A percentile compares a stretch with the other conserved stretches of the same genome.
These are phyloP conservation scores for Plasmodium fragile DNA, from an alignment of 169 alveolate species.

Conservation along the genomic window DNA sequence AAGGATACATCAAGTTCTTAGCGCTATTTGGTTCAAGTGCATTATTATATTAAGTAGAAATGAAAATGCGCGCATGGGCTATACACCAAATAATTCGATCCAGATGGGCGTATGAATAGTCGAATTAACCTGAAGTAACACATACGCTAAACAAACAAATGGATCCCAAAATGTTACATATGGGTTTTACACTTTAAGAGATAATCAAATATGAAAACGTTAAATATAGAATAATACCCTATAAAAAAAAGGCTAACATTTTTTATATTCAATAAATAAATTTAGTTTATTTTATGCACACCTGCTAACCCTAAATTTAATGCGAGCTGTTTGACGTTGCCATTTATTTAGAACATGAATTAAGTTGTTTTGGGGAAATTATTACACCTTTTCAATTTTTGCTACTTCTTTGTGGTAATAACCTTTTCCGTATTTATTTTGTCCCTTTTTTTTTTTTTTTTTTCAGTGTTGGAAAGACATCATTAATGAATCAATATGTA, in stretches of 20 bases:
- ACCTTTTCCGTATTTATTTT: not conserved
- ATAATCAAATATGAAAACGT: not conserved
- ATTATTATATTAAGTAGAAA: not conserved
- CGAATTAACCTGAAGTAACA: not conserved
- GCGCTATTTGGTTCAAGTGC: not conserved
- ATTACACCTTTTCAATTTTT: not conserved
- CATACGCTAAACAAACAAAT: not conserved
- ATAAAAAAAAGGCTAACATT: not conserved
- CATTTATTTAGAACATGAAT: not conserved
- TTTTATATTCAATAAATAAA: not conserved
- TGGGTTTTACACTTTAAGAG: not conserved
- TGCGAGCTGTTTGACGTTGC: not conserved
- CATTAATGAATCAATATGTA: conserved; percentile 98
- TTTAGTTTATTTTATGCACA: not conserved
- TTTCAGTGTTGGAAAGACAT: conserved; percentile 98
- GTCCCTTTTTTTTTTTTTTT: conserved; percentile 7
- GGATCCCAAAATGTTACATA: not conserved
- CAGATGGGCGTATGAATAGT: not conserved
- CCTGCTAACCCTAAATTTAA: not conserved
- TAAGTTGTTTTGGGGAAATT: not conserved
- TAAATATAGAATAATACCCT: not conserved
- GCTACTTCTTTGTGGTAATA: not conserved
- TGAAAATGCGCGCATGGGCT: not conserved
- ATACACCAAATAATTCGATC: not conserved
- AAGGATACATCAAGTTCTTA: not conserved